These are phyloP conservation scores for Trypethelium eluteriae DNA, from an alignment of 495 filamentous ascomycete genomes.

Conservation along the genomic window DNA sequence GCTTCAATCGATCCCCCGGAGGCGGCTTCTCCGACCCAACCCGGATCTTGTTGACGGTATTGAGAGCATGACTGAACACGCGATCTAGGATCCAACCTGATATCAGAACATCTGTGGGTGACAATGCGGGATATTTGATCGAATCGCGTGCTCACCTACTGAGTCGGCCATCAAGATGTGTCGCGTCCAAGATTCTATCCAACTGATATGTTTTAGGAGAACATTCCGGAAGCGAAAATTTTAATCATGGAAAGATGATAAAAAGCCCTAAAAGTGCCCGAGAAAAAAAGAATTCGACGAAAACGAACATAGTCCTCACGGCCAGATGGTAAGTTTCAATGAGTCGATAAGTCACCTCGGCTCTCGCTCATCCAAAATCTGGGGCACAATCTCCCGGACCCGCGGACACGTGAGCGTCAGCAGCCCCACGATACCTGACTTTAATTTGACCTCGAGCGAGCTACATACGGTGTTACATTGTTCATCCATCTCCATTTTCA, in stretches of 20 bases:
- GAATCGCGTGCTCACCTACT: slow-evolving; percentile 16
- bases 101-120: neutral
- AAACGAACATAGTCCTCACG: neutral
- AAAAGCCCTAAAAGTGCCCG: neutral
- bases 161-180: slow-evolving; percentile 15
- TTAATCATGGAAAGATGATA: neutral
- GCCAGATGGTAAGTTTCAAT: neutral
- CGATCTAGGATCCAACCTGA: slow-evolving; percentile 54
- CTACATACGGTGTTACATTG: no score
- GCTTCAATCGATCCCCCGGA: slow-evolving; percentile 69
- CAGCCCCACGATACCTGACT: neutral
- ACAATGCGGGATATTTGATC: neutral
- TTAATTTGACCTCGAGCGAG: neutral
- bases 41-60: slow-evolving; percentile 95
- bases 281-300: neutral
- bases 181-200: neutral
- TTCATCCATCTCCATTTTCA: neutral
- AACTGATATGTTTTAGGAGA: neutral
- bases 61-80: slow-evolving; percentile 96
- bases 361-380: neutral
- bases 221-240: neutral
- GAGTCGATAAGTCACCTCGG: neutral
- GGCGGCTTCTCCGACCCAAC: slow-evolving; percentile 85
- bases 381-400: neutral
- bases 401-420: neutral